Percentiles rank a stretch among this genome's conserved stretches.
phyloP scores from a whole-genome alignment of 2,329 filamentous ascomycete species.

The Knoxdaviesia proteae region DNA sequence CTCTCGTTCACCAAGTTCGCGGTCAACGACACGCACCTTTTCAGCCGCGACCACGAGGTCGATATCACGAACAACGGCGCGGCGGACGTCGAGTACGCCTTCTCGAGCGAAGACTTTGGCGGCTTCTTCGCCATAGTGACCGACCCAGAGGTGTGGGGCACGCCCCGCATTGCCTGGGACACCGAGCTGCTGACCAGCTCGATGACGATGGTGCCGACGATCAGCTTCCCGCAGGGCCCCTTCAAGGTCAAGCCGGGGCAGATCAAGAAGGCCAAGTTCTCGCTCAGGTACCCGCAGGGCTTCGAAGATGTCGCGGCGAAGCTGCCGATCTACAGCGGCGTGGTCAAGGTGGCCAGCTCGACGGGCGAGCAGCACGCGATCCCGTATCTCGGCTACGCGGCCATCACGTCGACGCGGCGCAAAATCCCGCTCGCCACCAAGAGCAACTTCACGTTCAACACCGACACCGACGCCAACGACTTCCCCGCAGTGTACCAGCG shows the following conservation, averaged over 20 bases:
- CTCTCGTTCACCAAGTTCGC: conserved; percentile 21
- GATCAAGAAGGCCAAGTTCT: conserved; percentile 6
- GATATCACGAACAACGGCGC: conserved; percentile 23
- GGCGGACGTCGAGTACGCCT: conserved; percentile 17
- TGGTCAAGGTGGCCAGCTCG: background rate
- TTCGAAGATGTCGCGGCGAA: conserved; percentile 17
- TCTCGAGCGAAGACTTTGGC: conserved; percentile 5
- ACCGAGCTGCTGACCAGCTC: conserved; percentile 1
- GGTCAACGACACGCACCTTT: conserved; percentile 25
- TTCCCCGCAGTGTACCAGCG: conserved; percentile 7
- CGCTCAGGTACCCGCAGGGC: conserved; percentile 7
- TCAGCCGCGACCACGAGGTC: conserved; percentile 13
- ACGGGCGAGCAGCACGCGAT: conserved; percentile 9
- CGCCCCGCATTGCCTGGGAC: conserved; percentile 2
- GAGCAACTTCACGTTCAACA: conserved; percentile 5
- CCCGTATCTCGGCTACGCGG: conserved; percentile 13
- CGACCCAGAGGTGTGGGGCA: conserved; percentile 3
- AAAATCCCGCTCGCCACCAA: conserved; percentile 2
- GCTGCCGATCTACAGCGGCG: conserved; percentile 1
- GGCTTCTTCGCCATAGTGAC: conserved; percentile 3
- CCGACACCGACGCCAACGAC: conserved; percentile 3
- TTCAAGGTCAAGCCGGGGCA: conserved; percentile 5
- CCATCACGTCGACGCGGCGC: background rate
- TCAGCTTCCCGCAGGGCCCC: conserved; percentile 8
- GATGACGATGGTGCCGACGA: background rate